A percentile compares a stretch with the other conserved stretches of the same genome.
Evolutionary conservation across 805 yeast species (phyloP).

Genomic region (Spathaspora gorwiae): DNA sequence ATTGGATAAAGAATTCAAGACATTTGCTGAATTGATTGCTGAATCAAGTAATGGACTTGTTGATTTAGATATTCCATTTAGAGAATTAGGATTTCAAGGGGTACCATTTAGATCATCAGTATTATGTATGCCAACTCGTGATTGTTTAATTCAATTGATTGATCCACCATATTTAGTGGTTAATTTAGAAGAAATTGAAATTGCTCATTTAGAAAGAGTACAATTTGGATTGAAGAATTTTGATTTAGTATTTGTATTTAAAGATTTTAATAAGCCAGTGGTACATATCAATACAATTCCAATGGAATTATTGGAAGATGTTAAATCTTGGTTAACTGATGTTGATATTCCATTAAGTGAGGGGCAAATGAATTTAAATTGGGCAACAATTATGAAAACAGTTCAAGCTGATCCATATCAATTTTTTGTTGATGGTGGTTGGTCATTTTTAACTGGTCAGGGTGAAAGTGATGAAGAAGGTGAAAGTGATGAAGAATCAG

Average conservation of each 20-base stretch:
- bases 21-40: slow-evolving; percentile 84
- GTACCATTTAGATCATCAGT: slow-evolving; percentile 95
- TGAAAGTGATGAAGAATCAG: slow-evolving; percentile 58
- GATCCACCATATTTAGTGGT: slow-evolving; percentile 95
- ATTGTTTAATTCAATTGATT: slow-evolving; percentile 87
- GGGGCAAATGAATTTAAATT: slow-evolving; percentile 92
- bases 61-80: slow-evolving; percentile 89
- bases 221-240: slow-evolving; percentile 96
- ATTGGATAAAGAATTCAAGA: slow-evolving; percentile 85
- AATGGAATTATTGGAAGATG: slow-evolving; percentile 83
- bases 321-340: slow-evolving; percentile 96
- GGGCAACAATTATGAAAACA: slow-evolving; percentile 95
- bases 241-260: slow-evolving; percentile 93
- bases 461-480: slow-evolving; percentile 69
- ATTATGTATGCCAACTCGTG: slow-evolving; percentile 93
- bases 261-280: slow-evolving; percentile 83
- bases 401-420: slow-evolving; percentile 88
- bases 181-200: slow-evolving; percentile 85
- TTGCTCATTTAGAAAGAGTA: slow-evolving; percentile 94
- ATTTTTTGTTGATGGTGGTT: slow-evolving; percentile 91
- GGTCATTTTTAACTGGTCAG: slow-evolving; percentile 88
- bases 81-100: slow-evolving; percentile 96
- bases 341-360: slow-evolving; percentile 94
- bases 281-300: slow-evolving; percentile 94
- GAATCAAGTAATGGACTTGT: slow-evolving; percentile 80